Conservation (phyloP, 192 early-diverging fungal species). For the Mortierella claussenii region DNA sequence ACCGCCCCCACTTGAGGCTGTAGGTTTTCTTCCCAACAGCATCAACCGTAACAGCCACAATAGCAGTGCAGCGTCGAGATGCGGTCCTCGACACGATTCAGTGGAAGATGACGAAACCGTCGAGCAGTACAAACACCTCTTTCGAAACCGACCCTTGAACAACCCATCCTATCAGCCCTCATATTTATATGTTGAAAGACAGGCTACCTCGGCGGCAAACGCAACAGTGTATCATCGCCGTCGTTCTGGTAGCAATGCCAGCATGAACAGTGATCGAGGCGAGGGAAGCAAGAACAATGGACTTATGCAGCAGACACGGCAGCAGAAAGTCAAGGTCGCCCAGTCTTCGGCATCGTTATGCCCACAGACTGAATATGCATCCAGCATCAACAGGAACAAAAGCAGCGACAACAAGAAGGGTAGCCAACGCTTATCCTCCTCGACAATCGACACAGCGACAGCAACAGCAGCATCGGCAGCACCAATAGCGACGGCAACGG, state of each 20-base stretch:
- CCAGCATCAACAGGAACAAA: not conserved
- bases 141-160: conserved; percentile 2
- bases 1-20: not conserved
- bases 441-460: no score
- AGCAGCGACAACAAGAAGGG: not conserved
- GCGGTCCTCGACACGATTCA: no score
- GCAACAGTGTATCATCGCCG: not conserved
- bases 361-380: not conserved
- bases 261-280: not conserved
- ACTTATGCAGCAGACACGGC: no score
- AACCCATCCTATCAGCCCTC: not conserved
- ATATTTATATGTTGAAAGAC: no score
- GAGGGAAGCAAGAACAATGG: not conserved
- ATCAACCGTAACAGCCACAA: conserved; percentile 3
- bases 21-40: not conserved
- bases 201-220: not conserved
- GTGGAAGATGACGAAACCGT: no score
- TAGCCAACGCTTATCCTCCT: not conserved
- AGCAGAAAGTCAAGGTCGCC: no score
- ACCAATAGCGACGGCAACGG: no score
- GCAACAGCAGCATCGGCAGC: no score
- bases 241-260: not conserved
- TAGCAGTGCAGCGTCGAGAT: no score
- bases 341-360: no score
- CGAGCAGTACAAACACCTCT: not conserved